A percentile compares a stretch with the other conserved stretches of the same genome.
These are phyloP conservation scores for Phaeoacremonium minimum DNA, from an alignment of 2,329 filamentous ascomycete genomes.

Conservation along the genomic window DNA sequence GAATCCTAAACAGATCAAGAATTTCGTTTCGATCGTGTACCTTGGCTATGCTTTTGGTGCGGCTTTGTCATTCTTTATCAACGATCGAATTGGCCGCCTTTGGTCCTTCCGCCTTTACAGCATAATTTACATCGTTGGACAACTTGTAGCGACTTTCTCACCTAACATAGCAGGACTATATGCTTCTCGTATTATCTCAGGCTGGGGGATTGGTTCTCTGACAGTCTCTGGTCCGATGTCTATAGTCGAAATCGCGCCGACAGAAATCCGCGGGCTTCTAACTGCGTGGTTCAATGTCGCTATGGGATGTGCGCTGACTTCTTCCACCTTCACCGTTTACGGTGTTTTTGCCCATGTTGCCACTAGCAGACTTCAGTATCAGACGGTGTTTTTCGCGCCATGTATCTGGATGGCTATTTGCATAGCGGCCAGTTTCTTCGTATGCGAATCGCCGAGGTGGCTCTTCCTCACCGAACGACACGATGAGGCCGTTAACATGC, in stretches of 20 bases:
- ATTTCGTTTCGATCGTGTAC: constrained; percentile 10
- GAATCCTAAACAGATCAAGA: constrained; percentile 6
- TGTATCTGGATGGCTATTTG: constrained; percentile 20
- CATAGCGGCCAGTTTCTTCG: constrained; percentile 22
- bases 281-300: constrained; percentile 29
- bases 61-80: constrained; percentile 28
- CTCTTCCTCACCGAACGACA: constrained; percentile 19
- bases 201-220: constrained; percentile 30
- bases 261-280: constrained; percentile 31
- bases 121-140: constrained; percentile 24
- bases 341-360: constrained; percentile 23
- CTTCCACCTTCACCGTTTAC: constrained; percentile 26
- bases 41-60: constrained; percentile 21
- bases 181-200: constrained; percentile 27
- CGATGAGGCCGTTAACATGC: constrained; percentile 19
- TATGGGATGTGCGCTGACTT: constrained; percentile 26
- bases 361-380: constrained; percentile 17
- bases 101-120: constrained; percentile 34
- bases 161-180: constrained; percentile 22
- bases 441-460: constrained; percentile 27
- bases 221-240: constrained; percentile 30
- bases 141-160: constrained; percentile 24
- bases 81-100: constrained; percentile 30
- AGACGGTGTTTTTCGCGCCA: constrained; percentile 23
- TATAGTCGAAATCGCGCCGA: constrained; percentile 33